Evolutionary conservation across 176 grass and related monocot species (phyloP).

Genomic region (Musa beccarii): DNA sequence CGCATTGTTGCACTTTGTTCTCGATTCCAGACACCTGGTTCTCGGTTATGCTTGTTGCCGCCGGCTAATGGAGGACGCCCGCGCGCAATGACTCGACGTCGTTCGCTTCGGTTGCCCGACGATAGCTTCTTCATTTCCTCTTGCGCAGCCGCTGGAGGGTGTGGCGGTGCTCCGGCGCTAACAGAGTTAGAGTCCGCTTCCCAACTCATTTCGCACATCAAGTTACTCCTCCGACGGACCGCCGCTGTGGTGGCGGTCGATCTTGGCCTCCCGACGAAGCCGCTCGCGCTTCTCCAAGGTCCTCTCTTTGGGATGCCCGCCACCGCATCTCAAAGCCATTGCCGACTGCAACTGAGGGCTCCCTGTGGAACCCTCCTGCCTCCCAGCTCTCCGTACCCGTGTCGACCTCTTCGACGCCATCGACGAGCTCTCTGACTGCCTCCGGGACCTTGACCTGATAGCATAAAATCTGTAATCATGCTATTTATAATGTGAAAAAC

Average conservation of each 20-base stretch:
- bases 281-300: constrained; percentile 72
- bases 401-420: constrained; percentile 61
- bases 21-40: constrained; percentile 46
- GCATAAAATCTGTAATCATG: no score
- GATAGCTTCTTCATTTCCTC: constrained; percentile 61
- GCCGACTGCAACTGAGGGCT: constrained; percentile 83
- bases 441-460: constrained; percentile 49
- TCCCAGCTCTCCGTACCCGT: constrained; percentile 67
- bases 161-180: constrained; percentile 20
- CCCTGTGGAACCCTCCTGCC: constrained; percentile 59
- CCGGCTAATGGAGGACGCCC: constrained; percentile 87
- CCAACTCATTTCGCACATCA: constrained; percentile 64
- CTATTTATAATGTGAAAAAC: no score
- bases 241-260: constrained; percentile 71
- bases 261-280: constrained; percentile 48
- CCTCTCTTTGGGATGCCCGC: constrained; percentile 23
- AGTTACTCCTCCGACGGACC: constrained; percentile 68
- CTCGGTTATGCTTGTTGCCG: constrained; percentile 73
- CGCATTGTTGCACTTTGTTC: neutral
- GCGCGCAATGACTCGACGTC: no score
- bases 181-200: constrained; percentile 59
- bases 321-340: constrained; percentile 40
- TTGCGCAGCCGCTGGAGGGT: neutral
- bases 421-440: constrained; percentile 45
- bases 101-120: constrained; percentile 48